Percentiles rank a stretch among this genome's conserved stretches.
These are phyloP conservation scores for Orbilia quercus DNA, from an alignment of 2,329 filamentous ascomycete species.

Conservation along the genomic window DNA sequence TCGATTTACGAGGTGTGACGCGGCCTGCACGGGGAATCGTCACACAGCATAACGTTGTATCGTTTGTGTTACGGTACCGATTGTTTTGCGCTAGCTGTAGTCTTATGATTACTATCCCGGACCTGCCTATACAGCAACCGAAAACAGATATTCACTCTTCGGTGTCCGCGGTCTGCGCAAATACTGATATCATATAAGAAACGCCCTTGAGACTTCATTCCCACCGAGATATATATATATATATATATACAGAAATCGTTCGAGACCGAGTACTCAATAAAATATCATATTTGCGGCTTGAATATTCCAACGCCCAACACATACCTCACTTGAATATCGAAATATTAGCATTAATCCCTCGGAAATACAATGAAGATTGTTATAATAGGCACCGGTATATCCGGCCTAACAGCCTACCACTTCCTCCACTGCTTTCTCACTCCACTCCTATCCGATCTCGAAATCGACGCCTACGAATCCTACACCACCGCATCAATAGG, in stretches of 20 bases:
- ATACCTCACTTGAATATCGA: slow-evolving; percentile 10
- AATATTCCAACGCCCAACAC: background rate
- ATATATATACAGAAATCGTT: no score
- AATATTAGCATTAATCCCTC: background rate
- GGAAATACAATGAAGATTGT: slow-evolving; percentile 39
- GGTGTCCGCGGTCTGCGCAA: no score
- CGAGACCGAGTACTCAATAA: no score
- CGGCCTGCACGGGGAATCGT: slow-evolving; percentile 34
- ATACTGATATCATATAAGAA: background rate
- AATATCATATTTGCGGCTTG: no score
- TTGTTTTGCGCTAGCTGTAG: no score
- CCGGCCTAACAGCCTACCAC: slow-evolving; percentile 51
- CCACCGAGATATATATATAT: no score
- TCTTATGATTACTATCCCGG: no score
- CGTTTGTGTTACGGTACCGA: slow-evolving; percentile 37
- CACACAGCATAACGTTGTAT: background rate
- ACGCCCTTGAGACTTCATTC: background rate
- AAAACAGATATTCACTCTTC: no score
- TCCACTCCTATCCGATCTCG: slow-evolving; percentile 26
- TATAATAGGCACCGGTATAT: slow-evolving; percentile 51
- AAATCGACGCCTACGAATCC: slow-evolving; percentile 48
- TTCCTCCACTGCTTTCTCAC: slow-evolving; percentile 51
- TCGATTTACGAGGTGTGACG: slow-evolving; percentile 18
- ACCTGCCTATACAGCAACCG: no score
- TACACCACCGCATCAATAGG: slow-evolving; percentile 35